Percentiles rank a stretch among this genome's conserved stretches.
phyloP scores from a whole-genome alignment of 2,329 filamentous ascomycete genomes.

The Huntiella omanensis region DNA sequence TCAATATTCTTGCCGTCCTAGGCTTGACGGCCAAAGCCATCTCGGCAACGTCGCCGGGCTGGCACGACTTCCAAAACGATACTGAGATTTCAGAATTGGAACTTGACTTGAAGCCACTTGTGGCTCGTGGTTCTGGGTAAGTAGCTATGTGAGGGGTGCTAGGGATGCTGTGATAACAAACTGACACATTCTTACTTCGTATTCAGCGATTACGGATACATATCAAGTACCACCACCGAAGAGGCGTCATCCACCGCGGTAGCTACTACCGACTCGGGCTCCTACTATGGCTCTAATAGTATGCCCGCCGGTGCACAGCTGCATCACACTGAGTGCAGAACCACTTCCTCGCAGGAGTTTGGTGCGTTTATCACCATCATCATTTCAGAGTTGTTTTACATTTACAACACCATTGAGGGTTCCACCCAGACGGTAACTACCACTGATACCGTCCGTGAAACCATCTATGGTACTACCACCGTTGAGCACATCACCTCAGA shows the following conservation, averaged over 20 bases:
- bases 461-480: constrained; percentile 4
- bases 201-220: too few relatives aligned
- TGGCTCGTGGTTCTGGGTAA: too few relatives aligned
- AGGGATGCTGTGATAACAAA: too few relatives aligned
- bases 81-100: too few relatives aligned
- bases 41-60: too few relatives aligned
- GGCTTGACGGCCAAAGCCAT: too few relatives aligned
- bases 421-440: constrained; percentile 9
- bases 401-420: constrained; percentile 12
- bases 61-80: too few relatives aligned
- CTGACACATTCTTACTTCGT: too few relatives aligned
- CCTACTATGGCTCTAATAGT: background rate
- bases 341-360: background rate
- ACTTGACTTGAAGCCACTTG: too few relatives aligned
- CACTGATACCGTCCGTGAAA: constrained; percentile 7
- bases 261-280: background rate
- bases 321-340: constrained; percentile 6
- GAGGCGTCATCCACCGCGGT: background rate
- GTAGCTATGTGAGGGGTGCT: too few relatives aligned
- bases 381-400: constrained; percentile 11
- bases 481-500: background rate
- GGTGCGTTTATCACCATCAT: constrained; percentile 10
- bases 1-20: too few relatives aligned
- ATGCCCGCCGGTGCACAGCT: constrained; percentile 2
- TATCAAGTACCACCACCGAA: too few relatives aligned